Evolutionary conservation across 352 stramenopile genomes (phyloP).

Genomic region (Achlya hypogyna): DNA sequence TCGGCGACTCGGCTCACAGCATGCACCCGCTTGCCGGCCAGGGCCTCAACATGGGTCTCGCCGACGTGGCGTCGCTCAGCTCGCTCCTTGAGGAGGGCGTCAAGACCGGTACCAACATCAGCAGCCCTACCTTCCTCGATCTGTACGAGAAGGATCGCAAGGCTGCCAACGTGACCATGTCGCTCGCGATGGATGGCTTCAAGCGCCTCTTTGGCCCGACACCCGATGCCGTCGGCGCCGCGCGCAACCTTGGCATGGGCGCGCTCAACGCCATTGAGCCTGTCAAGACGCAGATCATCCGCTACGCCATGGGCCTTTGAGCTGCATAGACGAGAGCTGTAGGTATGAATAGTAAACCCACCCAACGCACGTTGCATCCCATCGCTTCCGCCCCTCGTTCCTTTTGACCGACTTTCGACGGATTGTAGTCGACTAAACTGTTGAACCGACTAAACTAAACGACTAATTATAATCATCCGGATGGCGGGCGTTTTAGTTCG

Average conservation of each 20-base stretch:
- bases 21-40: conserved; percentile 95
- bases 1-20: conserved; percentile 93
- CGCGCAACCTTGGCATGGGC: conserved; percentile 80
- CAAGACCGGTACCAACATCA: conserved; percentile 67
- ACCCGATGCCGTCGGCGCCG: conserved; percentile 56
- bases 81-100: conserved; percentile 66
- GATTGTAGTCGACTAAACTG: no score
- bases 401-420: no score
- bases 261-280: conserved; percentile 78
- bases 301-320: conserved; percentile 83
- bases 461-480: no score
- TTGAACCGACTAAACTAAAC: no score
- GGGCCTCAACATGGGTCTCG: conserved; percentile 91
- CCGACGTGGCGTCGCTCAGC: conserved; percentile 79
- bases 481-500: no score
- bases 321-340: conserved; percentile 7
- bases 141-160: conserved; percentile 85
- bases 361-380: no score
- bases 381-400: no score
- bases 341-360: no score
- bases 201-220: conserved; percentile 80
- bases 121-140: conserved; percentile 61
- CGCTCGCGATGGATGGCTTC: conserved; percentile 81
- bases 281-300: conserved; percentile 86
- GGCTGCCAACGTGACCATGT: conserved; percentile 74